phyloP scores from a whole-genome alignment of 2,329 filamentous ascomycete species.

The Pestalotiopsis sp. region DNA sequence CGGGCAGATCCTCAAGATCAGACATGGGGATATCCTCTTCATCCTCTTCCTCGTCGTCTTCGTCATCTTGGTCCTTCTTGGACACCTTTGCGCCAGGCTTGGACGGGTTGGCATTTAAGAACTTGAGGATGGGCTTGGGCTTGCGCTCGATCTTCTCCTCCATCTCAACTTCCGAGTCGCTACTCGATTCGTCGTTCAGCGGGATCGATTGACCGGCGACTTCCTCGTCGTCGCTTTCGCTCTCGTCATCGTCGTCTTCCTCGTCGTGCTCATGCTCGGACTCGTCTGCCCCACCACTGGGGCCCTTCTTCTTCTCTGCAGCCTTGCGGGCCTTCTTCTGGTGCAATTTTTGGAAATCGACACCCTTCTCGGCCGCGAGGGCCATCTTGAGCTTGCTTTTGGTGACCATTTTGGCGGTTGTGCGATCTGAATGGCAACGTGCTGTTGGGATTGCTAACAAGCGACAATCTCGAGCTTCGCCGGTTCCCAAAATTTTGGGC shows the following conservation, averaged over 20 bases:
- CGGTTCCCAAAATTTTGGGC: conserved; percentile 1
- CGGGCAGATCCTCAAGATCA: conserved; percentile 77
- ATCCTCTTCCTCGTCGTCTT: conserved; percentile 71
- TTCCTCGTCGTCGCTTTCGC: conserved; percentile 32
- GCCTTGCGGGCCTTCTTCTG: conserved; percentile 18
- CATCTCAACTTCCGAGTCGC: conserved; percentile 76
- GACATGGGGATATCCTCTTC: conserved; percentile 90
- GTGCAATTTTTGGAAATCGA: conserved; percentile 35
- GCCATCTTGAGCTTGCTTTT: conserved; percentile 45
- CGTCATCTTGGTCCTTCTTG: conserved; percentile 53
- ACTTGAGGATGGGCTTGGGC: conserved; percentile 45
- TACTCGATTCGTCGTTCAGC: conserved; percentile 63
- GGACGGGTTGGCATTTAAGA: conserved; percentile 41
- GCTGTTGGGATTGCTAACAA: not conserved
- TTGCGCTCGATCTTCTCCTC: conserved; percentile 69
- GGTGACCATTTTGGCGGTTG: conserved; percentile 21
- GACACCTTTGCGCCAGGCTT: conserved; percentile 42
- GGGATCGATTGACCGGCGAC: conserved; percentile 39
- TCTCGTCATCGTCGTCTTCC: conserved; percentile 28
- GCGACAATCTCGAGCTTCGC: conserved; percentile 6
- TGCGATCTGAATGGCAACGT: not conserved
- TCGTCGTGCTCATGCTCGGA: conserved; percentile 21
- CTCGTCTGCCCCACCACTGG: conserved; percentile 23
- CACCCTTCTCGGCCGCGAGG: conserved; percentile 38
- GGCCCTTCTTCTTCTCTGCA: conserved; percentile 26